A percentile compares a stretch with the other conserved stretches of the same genome.
Conservation (phyloP, 805 yeast species). For the Starmera pachycereana region DNA sequence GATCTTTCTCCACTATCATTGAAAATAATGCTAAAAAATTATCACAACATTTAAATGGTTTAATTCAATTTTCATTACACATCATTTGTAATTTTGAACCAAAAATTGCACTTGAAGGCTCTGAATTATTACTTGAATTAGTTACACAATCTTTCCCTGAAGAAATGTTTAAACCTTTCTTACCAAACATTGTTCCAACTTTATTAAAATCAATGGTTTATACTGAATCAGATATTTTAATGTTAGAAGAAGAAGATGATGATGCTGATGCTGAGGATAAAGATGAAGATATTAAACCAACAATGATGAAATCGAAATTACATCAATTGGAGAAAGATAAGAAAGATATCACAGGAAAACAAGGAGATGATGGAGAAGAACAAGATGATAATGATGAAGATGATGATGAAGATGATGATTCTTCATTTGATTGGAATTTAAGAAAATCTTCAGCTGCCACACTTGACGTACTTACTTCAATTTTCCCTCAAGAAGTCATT, state of each 20-base stretch:
- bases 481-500: constrained; percentile 58
- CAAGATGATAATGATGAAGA: constrained; percentile 60
- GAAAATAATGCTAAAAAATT: constrained; percentile 76
- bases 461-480: constrained; percentile 66
- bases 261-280: constrained; percentile 73
- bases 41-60: constrained; percentile 75
- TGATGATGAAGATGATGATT: constrained; percentile 61
- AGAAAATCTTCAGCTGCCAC: constrained; percentile 95
- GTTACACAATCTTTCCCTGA: constrained; percentile 52
- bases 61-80: constrained; percentile 74
- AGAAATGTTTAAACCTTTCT: constrained; percentile 41
- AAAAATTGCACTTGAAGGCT: constrained; percentile 80
- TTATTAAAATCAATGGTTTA: constrained; percentile 78
- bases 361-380: constrained; percentile 29
- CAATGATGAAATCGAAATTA: constrained; percentile 51
- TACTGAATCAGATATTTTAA: constrained; percentile 67
- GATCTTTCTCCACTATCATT: constrained; percentile 59
- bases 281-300: constrained; percentile 87
- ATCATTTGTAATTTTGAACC: constrained; percentile 57
- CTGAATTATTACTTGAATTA: constrained; percentile 77
- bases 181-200: constrained; percentile 63
- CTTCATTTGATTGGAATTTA: constrained; percentile 74
- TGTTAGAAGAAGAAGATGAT: constrained; percentile 69
- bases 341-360: neutral
- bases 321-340: constrained; percentile 15